Evolutionary conservation across 2,329 filamentous ascomycete genomes (phyloP), one percentile per base, ranked within the genome.

Genomic region (Botrytis hyacinthi): DNA sequence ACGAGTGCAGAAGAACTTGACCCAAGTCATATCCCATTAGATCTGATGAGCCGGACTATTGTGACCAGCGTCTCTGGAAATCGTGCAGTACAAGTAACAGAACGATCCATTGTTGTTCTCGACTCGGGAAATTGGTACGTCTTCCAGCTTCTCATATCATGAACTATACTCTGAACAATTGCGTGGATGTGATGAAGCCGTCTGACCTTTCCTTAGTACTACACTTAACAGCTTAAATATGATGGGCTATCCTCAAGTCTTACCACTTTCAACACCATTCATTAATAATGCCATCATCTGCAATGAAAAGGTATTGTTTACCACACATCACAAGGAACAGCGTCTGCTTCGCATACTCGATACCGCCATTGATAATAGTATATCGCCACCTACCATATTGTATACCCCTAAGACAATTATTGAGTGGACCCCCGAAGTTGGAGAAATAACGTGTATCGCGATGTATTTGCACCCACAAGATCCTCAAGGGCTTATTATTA

Each of bases 31-130:
- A 83, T 83, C 0, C 81, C 81, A 14, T 88, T 90, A 73, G 88
- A 91, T 77, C 79, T 87, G 26, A 81, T 81, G 3, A 86, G 84
- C 6, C 83, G 86, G 62, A 91, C 89, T 0, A 81, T 91, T 40
- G 83, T 84, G 32, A 83, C 85, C 20, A 79, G 80, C 4, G 77
- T 80, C 8, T 79, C 81, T 4, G 81, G 82, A 1, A 80, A 79
- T 1, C 82, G 87, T 16, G 59, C 46, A 8, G 80, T 89, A 3
- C 89, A 91, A 77, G 82, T 90, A 6, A 90, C 89, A 0, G 86
- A 87, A 71, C 81, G 79, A 44, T 79, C 80, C 7, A 79, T 81
- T 51, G 75, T 78, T 10, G 66, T 78, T 22, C 75, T 76, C n/a
- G 57, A 73, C 63, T 72, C 73, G 9, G 29, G 48, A 10, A 60